Evolutionary conservation across 2,329 filamentous ascomycete genomes (phyloP).

Genomic region (Emergomyces orientalis): DNA sequence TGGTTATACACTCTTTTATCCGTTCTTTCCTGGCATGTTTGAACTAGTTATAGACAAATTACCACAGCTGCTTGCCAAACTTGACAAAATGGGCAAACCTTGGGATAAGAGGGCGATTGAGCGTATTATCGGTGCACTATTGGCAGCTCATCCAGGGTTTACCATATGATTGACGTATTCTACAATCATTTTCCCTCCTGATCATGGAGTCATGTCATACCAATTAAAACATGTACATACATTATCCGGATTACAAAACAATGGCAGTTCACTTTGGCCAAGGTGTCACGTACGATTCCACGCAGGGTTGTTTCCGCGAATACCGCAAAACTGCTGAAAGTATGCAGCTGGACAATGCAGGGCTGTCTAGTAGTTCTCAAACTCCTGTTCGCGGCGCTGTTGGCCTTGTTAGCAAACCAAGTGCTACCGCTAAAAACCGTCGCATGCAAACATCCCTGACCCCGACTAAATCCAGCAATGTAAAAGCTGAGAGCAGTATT

Average conservation of each 20-base stretch:
- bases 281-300: constrained; percentile 40
- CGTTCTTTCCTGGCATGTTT: too few relatives aligned
- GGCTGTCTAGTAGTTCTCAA: constrained; percentile 12
- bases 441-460: neutral
- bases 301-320: constrained; percentile 40
- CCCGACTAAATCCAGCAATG: neutral
- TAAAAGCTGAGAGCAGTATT: neutral
- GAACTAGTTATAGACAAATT: neutral
- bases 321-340: constrained; percentile 34
- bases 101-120: constrained; percentile 22
- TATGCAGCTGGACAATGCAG: constrained; percentile 24
- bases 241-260: constrained; percentile 37
- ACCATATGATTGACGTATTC: constrained; percentile 16
- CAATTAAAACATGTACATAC: neutral
- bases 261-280: constrained; percentile 39
- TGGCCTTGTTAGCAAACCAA: constrained; percentile 2
- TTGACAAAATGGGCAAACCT: constrained; percentile 22
- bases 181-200: neutral
- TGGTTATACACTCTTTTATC: too few relatives aligned
- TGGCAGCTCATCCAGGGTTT: constrained; percentile 23
- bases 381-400: constrained; percentile 12
- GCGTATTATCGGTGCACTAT: constrained; percentile 21
- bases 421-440: neutral
- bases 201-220: neutral
- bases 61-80: neutral